A percentile compares a stretch with the other conserved stretches of the same genome.
Evolutionary conservation across 2,329 filamentous ascomycete species (phyloP).

Genomic region (Stylonectria norvegica): DNA sequence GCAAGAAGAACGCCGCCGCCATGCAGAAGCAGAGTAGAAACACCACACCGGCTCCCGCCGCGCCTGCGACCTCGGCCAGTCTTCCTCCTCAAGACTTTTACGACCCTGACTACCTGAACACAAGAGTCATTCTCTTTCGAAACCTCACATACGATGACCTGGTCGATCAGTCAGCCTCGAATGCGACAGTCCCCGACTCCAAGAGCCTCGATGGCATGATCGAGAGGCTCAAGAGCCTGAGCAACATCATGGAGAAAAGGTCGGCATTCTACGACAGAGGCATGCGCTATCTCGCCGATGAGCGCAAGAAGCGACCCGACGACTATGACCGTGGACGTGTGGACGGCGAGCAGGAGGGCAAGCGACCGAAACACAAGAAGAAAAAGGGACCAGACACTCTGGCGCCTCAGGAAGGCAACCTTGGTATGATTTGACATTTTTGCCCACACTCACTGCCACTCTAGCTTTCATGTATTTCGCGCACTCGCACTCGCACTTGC

Average conservation of each 20-base stretch:
- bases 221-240: constrained; percentile 59
- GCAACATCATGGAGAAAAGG: constrained; percentile 64
- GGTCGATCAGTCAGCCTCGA: constrained; percentile 58
- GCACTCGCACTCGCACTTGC: constrained; percentile 1
- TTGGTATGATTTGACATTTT: constrained; percentile 30
- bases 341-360: constrained; percentile 48
- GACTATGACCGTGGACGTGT: constrained; percentile 49
- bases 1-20: constrained; percentile 60
- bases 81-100: constrained; percentile 54
- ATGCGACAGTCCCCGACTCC: constrained; percentile 59
- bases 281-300: constrained; percentile 66
- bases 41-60: constrained; percentile 59
- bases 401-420: constrained; percentile 45
- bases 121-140: constrained; percentile 56
- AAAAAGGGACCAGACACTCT: constrained; percentile 66
- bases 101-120: constrained; percentile 64
- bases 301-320: constrained; percentile 60
- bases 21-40: constrained; percentile 72
- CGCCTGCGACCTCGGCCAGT: constrained; percentile 42
- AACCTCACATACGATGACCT: constrained; percentile 66
- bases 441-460: no score
- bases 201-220: constrained; percentile 62
- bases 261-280: constrained; percentile 67
- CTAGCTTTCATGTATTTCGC: background rate
- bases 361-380: constrained; percentile 71